A percentile compares a stretch with the other conserved stretches of the same genome.
phyloP scores from a whole-genome alignment of 78 protist species.

The Monocercomonoides exilis region DNA sequence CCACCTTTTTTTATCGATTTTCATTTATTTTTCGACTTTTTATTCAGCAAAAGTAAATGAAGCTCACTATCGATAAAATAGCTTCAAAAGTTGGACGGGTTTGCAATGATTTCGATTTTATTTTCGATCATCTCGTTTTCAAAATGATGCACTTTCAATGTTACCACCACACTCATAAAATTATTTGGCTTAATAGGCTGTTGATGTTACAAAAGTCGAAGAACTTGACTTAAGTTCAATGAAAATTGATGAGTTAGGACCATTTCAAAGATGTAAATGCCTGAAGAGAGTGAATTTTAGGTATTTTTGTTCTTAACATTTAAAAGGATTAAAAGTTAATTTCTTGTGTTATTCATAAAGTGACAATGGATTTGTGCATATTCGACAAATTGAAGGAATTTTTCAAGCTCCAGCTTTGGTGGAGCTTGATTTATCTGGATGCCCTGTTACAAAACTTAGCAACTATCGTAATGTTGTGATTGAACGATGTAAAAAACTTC shows the following conservation, averaged over 20 bases:
- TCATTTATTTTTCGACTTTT: too few species aligned
- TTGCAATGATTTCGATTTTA: background rate
- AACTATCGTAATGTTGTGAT: background rate
- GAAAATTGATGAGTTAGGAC: background rate
- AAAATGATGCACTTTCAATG: background rate
- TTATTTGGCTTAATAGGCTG: background rate
- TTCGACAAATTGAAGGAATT: background rate
- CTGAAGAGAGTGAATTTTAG: background rate
- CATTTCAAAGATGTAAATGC: background rate
- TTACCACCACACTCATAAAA: too few species aligned
- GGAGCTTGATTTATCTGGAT: background rate
- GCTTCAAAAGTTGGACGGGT: background rate
- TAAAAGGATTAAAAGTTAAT: too few species aligned
- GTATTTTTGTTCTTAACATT: too few species aligned
- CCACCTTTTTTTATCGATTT: too few species aligned
- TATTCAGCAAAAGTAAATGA: too few species aligned
- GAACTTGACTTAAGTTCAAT: background rate
- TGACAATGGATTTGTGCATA: background rate
- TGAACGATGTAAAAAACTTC: background rate
- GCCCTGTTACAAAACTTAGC: background rate
- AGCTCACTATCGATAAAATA: background rate
- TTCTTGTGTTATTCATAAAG: too few species aligned
- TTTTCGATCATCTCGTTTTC: background rate
- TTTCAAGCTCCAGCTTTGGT: background rate
- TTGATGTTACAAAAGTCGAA: background rate